Base-by-base conservation (phyloP, 768 basidiomycete genomes). In the Goffeauzyma gilvescens region DNA sequence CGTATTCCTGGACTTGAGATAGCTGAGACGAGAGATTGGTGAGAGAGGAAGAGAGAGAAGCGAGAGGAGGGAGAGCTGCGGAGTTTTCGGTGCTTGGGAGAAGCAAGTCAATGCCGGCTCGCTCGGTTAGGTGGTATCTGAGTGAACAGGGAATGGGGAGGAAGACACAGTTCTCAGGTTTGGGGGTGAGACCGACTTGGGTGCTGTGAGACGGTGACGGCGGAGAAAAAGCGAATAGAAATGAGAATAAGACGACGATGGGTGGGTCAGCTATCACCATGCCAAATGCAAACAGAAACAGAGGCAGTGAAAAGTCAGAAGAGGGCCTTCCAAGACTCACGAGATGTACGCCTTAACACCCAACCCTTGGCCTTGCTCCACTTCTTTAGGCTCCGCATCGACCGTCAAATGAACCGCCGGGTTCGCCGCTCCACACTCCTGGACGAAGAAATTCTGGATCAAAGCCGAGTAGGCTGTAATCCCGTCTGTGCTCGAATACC, bases 391-490 rank as follows among this genome's bases (percentile, higher is more conserved):
- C 15, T 82, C 80, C 7, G 87, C 89, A 65, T 90, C 83, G 27
- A 96, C 68, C 4, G 86, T 78, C 42, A 96, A 70, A 62, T 95
- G 87, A 36, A 96, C 75, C 3, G 90, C 86, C 24, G 78, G 83
- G 15, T 9, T 38, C 9, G 47, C 41, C 2, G 86, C 82, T 0
- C 75, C 70, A 5, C 84, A 85, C 65, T 95, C 86, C 71, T 82
- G 78, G 30, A 82, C 76, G 65, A 93, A 96, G 68, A 93, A 93
- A 66, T 89, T 86, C 71, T 95, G 90, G 59, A 96, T 89, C 52
- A 96, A 73, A 9, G 90, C 86, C 21, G 89, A 89, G 67, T 86
- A 89, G 6, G 83, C 84, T 67, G 89, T 89, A 44, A 95, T 72
- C 51, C 75, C 75, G 10, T 82, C 79, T 45, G 83, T 82, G 1